Base-by-base conservation (phyloP, 495 filamentous ascomycete genomes). In the Annulohypoxylon stygium region DNA sequence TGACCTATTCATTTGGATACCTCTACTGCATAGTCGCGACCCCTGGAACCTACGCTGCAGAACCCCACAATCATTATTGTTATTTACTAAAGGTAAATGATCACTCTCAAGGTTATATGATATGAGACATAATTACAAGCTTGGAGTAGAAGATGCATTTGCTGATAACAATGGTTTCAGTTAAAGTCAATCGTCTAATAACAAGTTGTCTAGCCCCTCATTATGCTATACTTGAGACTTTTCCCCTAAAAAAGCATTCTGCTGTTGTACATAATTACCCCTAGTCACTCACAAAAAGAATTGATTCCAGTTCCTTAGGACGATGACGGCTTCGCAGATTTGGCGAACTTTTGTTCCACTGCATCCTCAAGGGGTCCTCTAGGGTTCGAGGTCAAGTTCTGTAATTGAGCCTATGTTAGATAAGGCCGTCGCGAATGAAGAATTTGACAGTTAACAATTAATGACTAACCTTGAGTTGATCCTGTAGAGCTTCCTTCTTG, bases 351-450 rank as follows among this genome's bases (percentile, higher is more conserved):
- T 53, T 85, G 86, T 68, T 88, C 84, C 60, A 91, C 88, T n/a
- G 84, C 83, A 48, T 92, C 88, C 72, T 94, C 93, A 55, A 96
- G 77, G 9, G 85, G 84, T 39, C 90, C 89, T 71, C 81, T 86
- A 1, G 94, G 94, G 85, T 97, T 97, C 71, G 87, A 88, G 4
- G 79, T 65, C 57, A 88, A 76, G 61, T 81, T 83, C 86, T 88
- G 39, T 14, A 25, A 7, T 3, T 14, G 0, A 14, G 23, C n/a
- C 1, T 12, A 23, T 14, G 58, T 70, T 39, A 67, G 45, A 30
- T 0, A n/a, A 43, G 30, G 0, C 14, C 43, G 11, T 47, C 23
- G 6, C 0, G 7, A 12, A n/a, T 25, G 41, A 6, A 25, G n/a
- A n/a, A 23, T 12, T 43, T 20, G 2, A 20, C 20, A 6, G 7